Base-by-base conservation (phyloP, 495 filamentous ascomycete genomes). In the Tricharina praecox region DNA sequence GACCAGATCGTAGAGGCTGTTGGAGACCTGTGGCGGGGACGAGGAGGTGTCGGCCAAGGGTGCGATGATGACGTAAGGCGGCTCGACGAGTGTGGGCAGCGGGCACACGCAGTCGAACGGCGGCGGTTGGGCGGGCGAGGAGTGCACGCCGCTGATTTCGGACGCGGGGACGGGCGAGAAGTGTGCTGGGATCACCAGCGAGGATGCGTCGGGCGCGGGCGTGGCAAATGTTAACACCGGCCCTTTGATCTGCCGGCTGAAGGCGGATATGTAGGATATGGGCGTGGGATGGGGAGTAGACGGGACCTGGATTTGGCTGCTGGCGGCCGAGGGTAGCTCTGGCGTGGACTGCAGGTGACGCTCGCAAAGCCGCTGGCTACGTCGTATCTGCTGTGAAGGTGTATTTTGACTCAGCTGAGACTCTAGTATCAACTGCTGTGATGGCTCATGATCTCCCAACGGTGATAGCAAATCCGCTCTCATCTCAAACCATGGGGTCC, bases 41-140 rank as follows among this genome's bases (percentile, higher is more conserved):
- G 54, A 58, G 19, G 28, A 37, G n/a, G 55, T 58, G 7, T 10
- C 28, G 0, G 55, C 54, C 4, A 23, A 3, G 8, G 55, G 55
- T 38, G 50, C 53, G 35, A 54, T 21, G 24, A 59, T 8, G 15
- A 51, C 32, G 24, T 54, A 47, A 2, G 51, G 50, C 2, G 30
- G 37, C n/a, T 45, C 47, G 7, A 59, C 23, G 23, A 58, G 55
- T 36, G 33, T 34, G 25, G 30, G 53, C 4, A 59, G 38, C 9
- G 54, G n/a, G 43, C 23, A 33, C 24, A 34, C 10, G 43, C 13
- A 8, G 20, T 46, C 20, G 43, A 46, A 51, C 19, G 20, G 23
- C 11, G 47, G 47, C 21, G 25, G 36, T 48, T 20, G 10, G 2
- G 47, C 19, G 15, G 3, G 35, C 19, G 11, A 20, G 3, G 16